phyloP scores from a whole-genome alignment of 768 basidiomycete genomes.

The Candolleomyces efflorescens region DNA sequence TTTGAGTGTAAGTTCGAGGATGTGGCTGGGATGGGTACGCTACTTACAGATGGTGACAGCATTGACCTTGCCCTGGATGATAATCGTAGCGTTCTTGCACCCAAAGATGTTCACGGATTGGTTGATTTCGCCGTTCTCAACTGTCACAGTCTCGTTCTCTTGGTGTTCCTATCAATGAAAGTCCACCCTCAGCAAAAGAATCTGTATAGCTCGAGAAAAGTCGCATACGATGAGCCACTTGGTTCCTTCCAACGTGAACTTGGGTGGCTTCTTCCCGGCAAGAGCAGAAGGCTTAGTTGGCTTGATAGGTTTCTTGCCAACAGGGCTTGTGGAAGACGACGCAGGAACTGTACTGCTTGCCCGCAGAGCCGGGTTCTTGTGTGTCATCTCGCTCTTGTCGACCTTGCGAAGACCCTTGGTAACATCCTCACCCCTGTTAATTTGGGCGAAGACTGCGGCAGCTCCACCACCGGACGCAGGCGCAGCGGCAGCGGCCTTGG shows the following conservation, averaged over 20 bases:
- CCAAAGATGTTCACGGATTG: conserved; percentile 88
- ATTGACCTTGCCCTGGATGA: conserved; percentile 92
- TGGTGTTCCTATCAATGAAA: conserved; percentile 70
- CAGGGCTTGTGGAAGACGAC: conserved; percentile 20
- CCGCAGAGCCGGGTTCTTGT: conserved; percentile 92
- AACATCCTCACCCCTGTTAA: conserved; percentile 87
- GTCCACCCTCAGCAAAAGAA: neutral
- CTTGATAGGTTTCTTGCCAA: conserved; percentile 64
- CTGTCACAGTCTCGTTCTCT: conserved; percentile 74
- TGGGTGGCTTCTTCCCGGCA: conserved; percentile 87
- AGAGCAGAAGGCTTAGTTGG: conserved; percentile 83
- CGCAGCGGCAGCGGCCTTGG: conserved; percentile 42
- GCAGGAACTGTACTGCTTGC: conserved; percentile 50
- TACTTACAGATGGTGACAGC: conserved; percentile 81
- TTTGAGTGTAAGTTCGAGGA: neutral
- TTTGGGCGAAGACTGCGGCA: conserved; percentile 82
- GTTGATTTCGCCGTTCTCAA: conserved; percentile 72
- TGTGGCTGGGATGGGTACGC: conserved; percentile 4
- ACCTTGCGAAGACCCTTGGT: conserved; percentile 93
- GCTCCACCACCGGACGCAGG: conserved; percentile 51
- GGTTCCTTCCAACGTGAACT: conserved; percentile 84
- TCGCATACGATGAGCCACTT: conserved; percentile 86
- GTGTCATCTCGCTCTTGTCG: conserved; percentile 95
- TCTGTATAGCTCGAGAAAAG: neutral
- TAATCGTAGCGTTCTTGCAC: conserved; percentile 81